Base-by-base conservation (phyloP, 148 eudicot species). In the Cornus kousa region DNA sequence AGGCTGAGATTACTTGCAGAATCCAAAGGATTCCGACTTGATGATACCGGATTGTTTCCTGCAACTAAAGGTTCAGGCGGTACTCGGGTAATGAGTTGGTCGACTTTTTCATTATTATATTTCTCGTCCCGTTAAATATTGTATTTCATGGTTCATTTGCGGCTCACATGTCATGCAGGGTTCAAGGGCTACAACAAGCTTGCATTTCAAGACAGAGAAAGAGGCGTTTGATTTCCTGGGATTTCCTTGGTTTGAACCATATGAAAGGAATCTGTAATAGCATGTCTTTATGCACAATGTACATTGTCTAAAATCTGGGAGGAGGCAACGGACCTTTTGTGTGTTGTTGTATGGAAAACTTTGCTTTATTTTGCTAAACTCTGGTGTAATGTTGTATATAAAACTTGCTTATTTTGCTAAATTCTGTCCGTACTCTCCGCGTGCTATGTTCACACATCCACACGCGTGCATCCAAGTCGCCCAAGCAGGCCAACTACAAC, bases 191-290 rank as follows among this genome's bases (percentile, higher is more conserved):
- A 82, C 79, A 57, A 78, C 87, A 64, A 92, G 91, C 80, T 82
- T 93, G 89, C 93, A 88, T 82, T 90, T 96, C 73, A 85, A 83
- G 72, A 87, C 97, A 22, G 99, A 96, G 72, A 89, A 83, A 77
- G 91, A 96, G 74, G 98, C 93, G 83, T 96, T 96, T 65, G 92
- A 93, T 35, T 96, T 93, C 82, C 91, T 96, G 11, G 98, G 91
- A 50, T 96, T 89, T 81, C 94, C 94, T 10, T 89, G 94, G 92
- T 85, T 92, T 50, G 94, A 96, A 77, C 99, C 99, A n/a, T 88
- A 92, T 71, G 92, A 92, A 82, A 87, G 99, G 88, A 96, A 96
- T 74, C 88, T 96, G 24, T 73, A 78, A 87, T 78, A 87, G 77
- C 76, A 22, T 57, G 50, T 83, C 31, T 35, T 16, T 55, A 69